Evolutionary conservation across 192 early-diverging fungal species (phyloP).

Genomic region (Jimgerdemannia lactiflua): DNA sequence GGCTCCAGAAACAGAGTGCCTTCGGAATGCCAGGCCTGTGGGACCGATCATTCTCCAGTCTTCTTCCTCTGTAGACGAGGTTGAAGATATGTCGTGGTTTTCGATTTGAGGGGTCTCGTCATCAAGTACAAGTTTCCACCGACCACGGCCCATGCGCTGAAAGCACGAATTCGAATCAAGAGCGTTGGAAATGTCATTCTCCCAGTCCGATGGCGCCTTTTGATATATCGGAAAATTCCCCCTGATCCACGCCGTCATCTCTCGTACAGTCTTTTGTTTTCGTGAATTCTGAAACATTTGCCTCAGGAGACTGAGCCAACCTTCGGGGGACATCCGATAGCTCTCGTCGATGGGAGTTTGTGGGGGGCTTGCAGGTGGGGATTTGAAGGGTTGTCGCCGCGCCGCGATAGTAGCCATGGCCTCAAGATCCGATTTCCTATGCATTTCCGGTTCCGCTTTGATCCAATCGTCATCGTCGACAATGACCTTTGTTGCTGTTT

Average conservation of each 20-base stretch:
- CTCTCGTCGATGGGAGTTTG: slow-evolving; percentile 24
- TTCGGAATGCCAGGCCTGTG: slow-evolving; percentile 27
- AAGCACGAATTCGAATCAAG: slow-evolving; percentile 39
- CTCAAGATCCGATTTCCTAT: background rate
- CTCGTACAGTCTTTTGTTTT: slow-evolving; percentile 43
- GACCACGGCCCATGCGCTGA: slow-evolving; percentile 35
- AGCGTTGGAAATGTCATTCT: slow-evolving; percentile 28
- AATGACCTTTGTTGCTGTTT: background rate
- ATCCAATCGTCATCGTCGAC: background rate
- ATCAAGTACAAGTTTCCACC: slow-evolving; percentile 22
- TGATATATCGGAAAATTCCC: slow-evolving; percentile 39
- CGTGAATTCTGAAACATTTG: slow-evolving; percentile 39
- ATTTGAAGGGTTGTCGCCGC: background rate
- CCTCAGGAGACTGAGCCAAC: slow-evolving; percentile 33
- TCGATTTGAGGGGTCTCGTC: slow-evolving; percentile 23
- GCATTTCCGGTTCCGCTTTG: background rate
- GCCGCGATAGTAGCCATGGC: background rate
- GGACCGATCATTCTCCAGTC: slow-evolving; percentile 38
- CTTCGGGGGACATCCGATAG: slow-evolving; percentile 37
- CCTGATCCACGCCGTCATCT: slow-evolving; percentile 35
- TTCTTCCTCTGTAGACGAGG: slow-evolving; percentile 37
- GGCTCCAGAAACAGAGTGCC: slow-evolving; percentile 27
- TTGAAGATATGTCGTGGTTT: slow-evolving; percentile 21
- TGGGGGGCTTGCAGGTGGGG: slow-evolving; percentile 26
- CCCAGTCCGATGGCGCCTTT: slow-evolving; percentile 36